phyloP scores from a whole-genome alignment of 78 protist genomes.

The Diacronema lutheri region DNA sequence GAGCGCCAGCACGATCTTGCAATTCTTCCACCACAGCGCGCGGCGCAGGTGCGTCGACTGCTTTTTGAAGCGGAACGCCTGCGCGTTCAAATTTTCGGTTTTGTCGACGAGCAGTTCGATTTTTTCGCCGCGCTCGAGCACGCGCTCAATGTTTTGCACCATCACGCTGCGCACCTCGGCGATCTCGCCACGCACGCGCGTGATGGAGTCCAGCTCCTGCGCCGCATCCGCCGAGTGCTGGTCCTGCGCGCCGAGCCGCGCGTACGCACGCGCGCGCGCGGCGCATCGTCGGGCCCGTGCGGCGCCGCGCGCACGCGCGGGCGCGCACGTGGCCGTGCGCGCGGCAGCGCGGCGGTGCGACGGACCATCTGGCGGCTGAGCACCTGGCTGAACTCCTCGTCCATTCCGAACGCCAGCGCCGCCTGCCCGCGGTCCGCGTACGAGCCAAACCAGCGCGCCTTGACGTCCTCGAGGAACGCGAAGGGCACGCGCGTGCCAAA shows the following conservation, averaged over 20 bases:
- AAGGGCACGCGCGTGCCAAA: conserved; percentile 69
- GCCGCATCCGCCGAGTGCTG: conserved; percentile 36
- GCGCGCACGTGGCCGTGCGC: background rate
- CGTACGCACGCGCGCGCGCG: too few species aligned
- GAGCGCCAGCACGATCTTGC: conserved; percentile 49
- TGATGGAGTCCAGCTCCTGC: conserved; percentile 25
- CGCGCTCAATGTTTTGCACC: conserved; percentile 38
- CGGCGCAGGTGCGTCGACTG: conserved; percentile 69
- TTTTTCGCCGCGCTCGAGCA: conserved; percentile 49
- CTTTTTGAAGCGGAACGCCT: conserved; percentile 76
- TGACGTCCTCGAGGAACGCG: conserved; percentile 71
- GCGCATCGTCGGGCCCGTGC: background rate
- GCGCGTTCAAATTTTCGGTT: background rate
- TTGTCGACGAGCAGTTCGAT: conserved; percentile 50
- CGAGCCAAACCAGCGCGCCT: conserved; percentile 48
- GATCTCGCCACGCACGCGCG: background rate
- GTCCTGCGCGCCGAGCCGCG: too few species aligned
- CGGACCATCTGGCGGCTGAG: conserved; percentile 63
- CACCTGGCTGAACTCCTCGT: conserved; percentile 62
- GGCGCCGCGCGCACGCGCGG: background rate
- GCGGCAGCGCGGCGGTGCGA: too few species aligned
- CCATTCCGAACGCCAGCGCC: conserved; percentile 63
- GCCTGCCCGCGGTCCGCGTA: conserved; percentile 71
- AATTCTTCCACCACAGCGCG: conserved; percentile 87
- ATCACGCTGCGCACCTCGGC: conserved; percentile 40